Evolutionary conservation across 2,329 filamentous ascomycete genomes (phyloP), one percentile per base, ranked within the genome.

Genomic region (Kalmusia sp.): DNA sequence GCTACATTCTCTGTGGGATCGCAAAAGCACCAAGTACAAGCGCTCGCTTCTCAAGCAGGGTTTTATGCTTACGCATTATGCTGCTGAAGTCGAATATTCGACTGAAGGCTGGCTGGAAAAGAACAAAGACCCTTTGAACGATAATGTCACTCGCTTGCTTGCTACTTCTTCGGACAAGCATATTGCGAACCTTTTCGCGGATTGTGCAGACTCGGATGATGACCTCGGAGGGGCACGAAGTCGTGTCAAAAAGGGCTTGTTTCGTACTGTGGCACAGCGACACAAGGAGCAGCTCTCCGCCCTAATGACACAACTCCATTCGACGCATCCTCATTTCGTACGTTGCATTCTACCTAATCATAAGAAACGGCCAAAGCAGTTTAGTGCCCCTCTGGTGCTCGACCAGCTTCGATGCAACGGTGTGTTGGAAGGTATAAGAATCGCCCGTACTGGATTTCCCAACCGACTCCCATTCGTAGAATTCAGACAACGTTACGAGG

Each of bases 261-360:
- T 99, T 83, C 88, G 95, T 27, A 99, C 95, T 0, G 96, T 96
- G 4, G 95, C 95, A 5, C 95, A 99, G 72, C 85, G 92, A 65
- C 95, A 99, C 80, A 99, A 99, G 76, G 95, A 99, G 74, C 93
- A 98, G 65, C 84, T 99, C n/a, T 91, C 92, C n/a, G 96, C 88
- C 57, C 79, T 99, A 53, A 99, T 99, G 95, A 82, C 84, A 12
- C 92, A 98, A 68, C 84, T 99, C 14, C 90, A 99, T 73, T 96
- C 91, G 0, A 99, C 95, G 0, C 95, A 99, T 72, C 96, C 96
- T 52, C 95, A 99, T 75, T 99, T 99, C 71, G 95, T 99, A 25
- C 90, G 95, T 40, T 99, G 95, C 71, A 99, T 99, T 57, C 82
- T 99, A 54, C 96, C 95, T 3, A 99, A 99, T 70, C 95, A 99